Conservation (phyloP, 169 alveolate genomes). For the Cryptosporidium sp. region DNA sequence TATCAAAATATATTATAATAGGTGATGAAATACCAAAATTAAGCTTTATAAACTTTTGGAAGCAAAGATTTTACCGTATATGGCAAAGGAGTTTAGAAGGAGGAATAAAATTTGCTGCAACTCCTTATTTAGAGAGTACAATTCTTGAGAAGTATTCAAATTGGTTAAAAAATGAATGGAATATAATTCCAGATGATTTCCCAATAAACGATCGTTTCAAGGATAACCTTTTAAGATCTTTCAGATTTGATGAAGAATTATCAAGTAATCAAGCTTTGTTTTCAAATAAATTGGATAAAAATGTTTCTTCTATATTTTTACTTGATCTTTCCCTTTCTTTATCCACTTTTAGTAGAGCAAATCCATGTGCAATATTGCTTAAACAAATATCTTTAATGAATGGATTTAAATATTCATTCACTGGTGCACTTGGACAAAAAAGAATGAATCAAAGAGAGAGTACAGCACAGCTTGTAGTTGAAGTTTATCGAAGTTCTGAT, state of each 20-base stretch:
- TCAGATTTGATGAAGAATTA: conserved; percentile 31
- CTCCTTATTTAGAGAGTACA: conserved; percentile 53
- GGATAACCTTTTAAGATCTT: conserved; percentile 32
- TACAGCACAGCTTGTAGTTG: conserved; percentile 85
- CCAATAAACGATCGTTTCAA: conserved; percentile 63
- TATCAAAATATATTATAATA: conserved; percentile 1
- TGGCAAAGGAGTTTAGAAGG: conserved; percentile 75
- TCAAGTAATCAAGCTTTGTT: neutral
- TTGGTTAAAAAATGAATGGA: conserved; percentile 41
- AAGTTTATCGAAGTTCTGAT: conserved; percentile 77
- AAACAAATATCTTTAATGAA: conserved; percentile 75
- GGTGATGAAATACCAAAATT: conserved; percentile 8
- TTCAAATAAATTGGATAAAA: neutral
- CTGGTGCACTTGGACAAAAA: conserved; percentile 88
- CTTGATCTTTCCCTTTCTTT: conserved; percentile 58
- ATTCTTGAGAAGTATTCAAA: conserved; percentile 38
- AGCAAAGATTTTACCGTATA: conserved; percentile 52
- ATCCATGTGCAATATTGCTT: conserved; percentile 79
- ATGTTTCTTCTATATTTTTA: neutral
- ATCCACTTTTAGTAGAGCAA: conserved; percentile 76
- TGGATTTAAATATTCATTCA: conserved; percentile 78
- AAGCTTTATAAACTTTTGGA: conserved; percentile 54
- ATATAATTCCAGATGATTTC: conserved; percentile 16
- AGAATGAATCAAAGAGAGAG: conserved; percentile 86
- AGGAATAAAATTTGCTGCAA: conserved; percentile 54